Base-by-base conservation (phyloP, 805 yeast species). In the Candida loeiensis region DNA sequence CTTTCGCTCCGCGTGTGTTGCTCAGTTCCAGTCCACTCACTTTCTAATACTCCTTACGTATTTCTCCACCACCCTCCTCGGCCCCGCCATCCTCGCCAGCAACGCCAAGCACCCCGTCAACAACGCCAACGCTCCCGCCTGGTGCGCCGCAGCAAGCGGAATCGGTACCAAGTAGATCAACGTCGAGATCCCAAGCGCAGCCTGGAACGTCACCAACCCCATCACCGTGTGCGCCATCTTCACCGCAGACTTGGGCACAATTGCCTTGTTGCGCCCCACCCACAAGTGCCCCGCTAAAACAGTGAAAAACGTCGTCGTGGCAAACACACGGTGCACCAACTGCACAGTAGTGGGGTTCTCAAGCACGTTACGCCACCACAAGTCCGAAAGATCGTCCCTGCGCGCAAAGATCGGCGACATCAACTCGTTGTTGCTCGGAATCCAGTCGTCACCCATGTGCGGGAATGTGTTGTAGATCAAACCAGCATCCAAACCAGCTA, bases 401-500 rank as follows among this genome's bases (percentile, higher is more conserved):
- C 93, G 74, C 3, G 95, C 73, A 58, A 71, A 93, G 14, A 75
- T 73, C 4, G 83, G 79, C 34, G 85, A 84, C 71, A 90, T 77
- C 36, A 93, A 68, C 60, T 93, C 99, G 47, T 74, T 66, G n/a
- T 57, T 62, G 13, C 85, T 75, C 7, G 99, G 99, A 27, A 85
- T 48, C 66, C 76, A 74, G 29, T 76, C 77, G 37, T 87, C 87
- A 30, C 98, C 98, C 99, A 93, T 93, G 53, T 82, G 85, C 22
- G 99, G 99, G 76, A 89, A 93, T 3, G 95, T 83, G 63, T 93
- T 93, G 64, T 93, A 93, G 49, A 93, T 89, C 63, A 90, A 71
- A 36, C 99, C 99, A 2, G 99, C 99, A 64, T 93, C 99, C 40
- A 93, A 71, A 6, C 99, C 99, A 12, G 99, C 99, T 33, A 93